These are phyloP conservation scores for Phytophthora macrochlamydospora DNA, from an alignment of 352 stramenopile species.

Conservation along the genomic window DNA sequence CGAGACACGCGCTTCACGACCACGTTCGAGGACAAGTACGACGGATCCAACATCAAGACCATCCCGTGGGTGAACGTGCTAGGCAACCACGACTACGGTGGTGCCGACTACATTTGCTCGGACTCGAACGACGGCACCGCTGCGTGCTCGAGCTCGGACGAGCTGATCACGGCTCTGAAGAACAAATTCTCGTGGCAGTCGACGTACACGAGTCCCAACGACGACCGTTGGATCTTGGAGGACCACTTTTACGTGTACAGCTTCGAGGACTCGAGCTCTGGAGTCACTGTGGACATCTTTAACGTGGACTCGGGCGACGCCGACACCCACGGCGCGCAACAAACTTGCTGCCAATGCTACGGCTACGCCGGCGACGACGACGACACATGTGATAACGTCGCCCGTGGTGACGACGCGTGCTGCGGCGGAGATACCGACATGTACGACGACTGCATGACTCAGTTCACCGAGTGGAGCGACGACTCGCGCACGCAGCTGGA, in stretches of 20 bases:
- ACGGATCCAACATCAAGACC: conserved; percentile 43
- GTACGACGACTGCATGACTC: conserved; percentile 46
- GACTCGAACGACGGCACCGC: conserved; percentile 30
- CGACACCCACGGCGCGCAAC: conserved; percentile 50
- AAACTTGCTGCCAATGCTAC: conserved; percentile 75
- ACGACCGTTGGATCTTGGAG: conserved; percentile 59
- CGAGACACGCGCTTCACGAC: conserved; percentile 57
- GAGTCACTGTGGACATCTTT: conserved; percentile 71
- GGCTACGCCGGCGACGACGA: conserved; percentile 55
- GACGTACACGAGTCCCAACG: conserved; percentile 58
- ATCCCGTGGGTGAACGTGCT: conserved; percentile 71
- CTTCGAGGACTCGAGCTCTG: conserved; percentile 40
- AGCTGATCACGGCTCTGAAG: conserved; percentile 35
- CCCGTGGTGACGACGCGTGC: conserved; percentile 47
- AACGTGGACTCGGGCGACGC: conserved; percentile 70
- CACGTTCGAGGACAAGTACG: conserved; percentile 68
- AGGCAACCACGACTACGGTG: conserved; percentile 78
- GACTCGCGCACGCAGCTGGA: conserved; percentile 50
- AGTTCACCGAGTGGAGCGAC: conserved; percentile 48
- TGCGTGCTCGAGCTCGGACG: conserved; percentile 37
- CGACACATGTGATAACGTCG: conserved; percentile 39
- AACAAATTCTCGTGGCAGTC: conserved; percentile 62
- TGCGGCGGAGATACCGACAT: conserved; percentile 45
- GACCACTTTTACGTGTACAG: conserved; percentile 68
- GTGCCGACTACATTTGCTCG: conserved; percentile 62